A percentile compares a stretch with the other conserved stretches of the same genome.
Conservation (phyloP, 1,284 basidiomycete species). For the Pseudomicrostroma phylloplanum region DNA sequence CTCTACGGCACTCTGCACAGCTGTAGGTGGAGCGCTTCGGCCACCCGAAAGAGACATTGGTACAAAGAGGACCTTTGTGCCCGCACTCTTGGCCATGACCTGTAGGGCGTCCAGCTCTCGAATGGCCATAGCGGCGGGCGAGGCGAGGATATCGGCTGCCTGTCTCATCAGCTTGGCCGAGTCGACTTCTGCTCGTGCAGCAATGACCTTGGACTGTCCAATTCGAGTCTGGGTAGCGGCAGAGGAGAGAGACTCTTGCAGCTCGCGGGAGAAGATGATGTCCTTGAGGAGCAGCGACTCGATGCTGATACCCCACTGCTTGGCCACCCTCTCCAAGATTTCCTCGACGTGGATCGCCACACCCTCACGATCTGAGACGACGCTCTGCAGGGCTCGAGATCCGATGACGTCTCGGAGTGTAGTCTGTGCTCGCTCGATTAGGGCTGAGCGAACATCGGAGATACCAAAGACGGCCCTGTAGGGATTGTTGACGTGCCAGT, state of each 20-base stretch:
- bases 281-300: conserved; percentile 78
- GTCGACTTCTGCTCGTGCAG: conserved; percentile 90
- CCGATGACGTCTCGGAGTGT: conserved; percentile 92
- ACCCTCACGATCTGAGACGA: conserved; percentile 75
- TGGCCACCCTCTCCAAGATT: conserved; percentile 60
- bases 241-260: conserved; percentile 83
- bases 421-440: conserved; percentile 81
- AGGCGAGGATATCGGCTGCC: conserved; percentile 72
- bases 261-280: conserved; percentile 83
- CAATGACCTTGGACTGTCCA: conserved; percentile 92
- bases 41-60: conserved; percentile 60
- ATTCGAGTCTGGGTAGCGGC: conserved; percentile 89
- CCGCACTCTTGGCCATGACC: conserved; percentile 65
- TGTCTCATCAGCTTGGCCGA: conserved; percentile 79
- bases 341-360: conserved; percentile 93
- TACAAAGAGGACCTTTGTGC: conserved; percentile 84
- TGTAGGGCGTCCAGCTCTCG: conserved; percentile 82
- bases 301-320: conserved; percentile 87
- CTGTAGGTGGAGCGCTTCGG: not conserved
- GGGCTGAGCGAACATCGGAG: conserved; percentile 74
- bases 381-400: conserved; percentile 60
- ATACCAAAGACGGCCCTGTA: conserved; percentile 82
- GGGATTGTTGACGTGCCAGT: conserved; percentile 62
- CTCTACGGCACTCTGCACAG: not conserved
- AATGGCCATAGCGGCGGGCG: conserved; percentile 92